phyloP scores from a whole-genome alignment of 192 early-diverging fungal species.

The Obelidium mucronatum region DNA sequence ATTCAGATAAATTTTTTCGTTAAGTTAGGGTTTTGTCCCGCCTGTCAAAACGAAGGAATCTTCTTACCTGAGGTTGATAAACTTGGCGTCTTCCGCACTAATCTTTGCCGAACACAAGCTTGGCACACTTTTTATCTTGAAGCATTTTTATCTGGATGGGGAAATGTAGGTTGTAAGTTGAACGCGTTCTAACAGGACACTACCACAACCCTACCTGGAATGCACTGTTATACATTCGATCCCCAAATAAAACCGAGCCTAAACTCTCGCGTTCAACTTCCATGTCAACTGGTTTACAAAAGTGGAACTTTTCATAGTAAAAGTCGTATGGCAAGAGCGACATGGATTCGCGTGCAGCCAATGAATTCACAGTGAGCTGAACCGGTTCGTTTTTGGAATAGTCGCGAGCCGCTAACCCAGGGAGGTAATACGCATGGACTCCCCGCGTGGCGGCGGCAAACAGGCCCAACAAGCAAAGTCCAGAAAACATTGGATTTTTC shows the following conservation, averaged over 20 bases:
- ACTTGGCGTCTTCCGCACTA: conserved; percentile 72
- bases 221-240: conserved; percentile 84
- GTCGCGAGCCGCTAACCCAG: conserved; percentile 90
- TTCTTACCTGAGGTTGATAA: conserved; percentile 76
- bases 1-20: no score
- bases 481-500: no score
- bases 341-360: conserved; percentile 64
- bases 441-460: no score
- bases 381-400: conserved; percentile 74
- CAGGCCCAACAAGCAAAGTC: no score
- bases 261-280: conserved; percentile 78
- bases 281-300: conserved; percentile 74
- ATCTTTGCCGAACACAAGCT: conserved; percentile 68
- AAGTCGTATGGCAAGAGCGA: conserved; percentile 80
- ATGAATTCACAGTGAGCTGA: conserved; percentile 82
- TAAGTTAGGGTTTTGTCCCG: background rate
- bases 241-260: conserved; percentile 95
- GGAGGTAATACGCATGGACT: conserved; percentile 84
- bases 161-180: background rate
- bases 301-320: conserved; percentile 86
- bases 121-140: conserved; percentile 62
- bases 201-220: conserved; percentile 64
- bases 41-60: background rate
- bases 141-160: conserved; percentile 61
- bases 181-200: background rate